These are phyloP conservation scores for Penicillium manginii DNA, from an alignment of 495 filamentous ascomycete genomes.

Conservation along the genomic window DNA sequence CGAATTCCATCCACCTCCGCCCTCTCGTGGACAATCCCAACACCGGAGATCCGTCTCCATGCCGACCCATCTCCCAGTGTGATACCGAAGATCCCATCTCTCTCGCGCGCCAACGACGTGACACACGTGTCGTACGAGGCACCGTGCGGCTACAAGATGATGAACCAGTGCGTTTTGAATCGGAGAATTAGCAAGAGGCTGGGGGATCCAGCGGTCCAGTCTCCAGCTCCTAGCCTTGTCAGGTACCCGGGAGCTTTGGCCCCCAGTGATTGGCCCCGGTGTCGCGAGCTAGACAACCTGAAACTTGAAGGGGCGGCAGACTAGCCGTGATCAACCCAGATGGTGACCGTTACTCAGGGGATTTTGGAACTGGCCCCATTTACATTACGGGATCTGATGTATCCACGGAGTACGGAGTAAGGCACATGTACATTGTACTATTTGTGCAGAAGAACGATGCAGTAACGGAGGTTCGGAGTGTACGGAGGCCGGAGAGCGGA, in stretches of 20 bases:
- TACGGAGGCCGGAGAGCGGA: background rate
- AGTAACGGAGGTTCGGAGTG: background rate
- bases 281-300: slow-evolving; percentile 11
- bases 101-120: background rate
- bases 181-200: slow-evolving; percentile 3
- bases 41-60: background rate
- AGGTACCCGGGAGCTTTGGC: slow-evolving; percentile 17
- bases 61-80: background rate
- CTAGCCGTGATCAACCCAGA: background rate
- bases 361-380: background rate
- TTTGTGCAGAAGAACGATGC: background rate
- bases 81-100: background rate
- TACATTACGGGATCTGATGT: background rate
- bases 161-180: background rate
- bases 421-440: background rate
- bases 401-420: background rate
- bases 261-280: slow-evolving; percentile 14
- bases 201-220: background rate
- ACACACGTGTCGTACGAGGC: background rate
- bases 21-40: background rate
- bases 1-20: background rate
- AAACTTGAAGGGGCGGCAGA: slow-evolving; percentile 9
- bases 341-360: background rate
- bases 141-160: background rate
- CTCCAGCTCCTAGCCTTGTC: slow-evolving; percentile 1